These are phyloP conservation scores for Exidia glandulosa DNA, from an alignment of 768 basidiomycete genomes.

Conservation along the genomic window DNA sequence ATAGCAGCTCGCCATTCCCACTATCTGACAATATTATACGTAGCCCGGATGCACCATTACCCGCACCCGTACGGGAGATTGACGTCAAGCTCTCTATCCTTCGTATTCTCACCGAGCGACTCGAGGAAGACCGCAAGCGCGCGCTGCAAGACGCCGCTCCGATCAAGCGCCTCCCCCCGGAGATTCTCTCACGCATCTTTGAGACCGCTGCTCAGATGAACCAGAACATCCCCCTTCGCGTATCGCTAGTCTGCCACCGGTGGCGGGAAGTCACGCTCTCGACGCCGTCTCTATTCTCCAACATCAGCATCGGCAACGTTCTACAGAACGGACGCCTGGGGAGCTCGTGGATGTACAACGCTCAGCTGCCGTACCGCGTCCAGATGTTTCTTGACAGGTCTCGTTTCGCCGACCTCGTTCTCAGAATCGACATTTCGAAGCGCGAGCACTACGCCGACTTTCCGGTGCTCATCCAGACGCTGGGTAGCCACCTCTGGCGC, in stretches of 20 bases:
- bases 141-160: neutral
- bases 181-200: neutral
- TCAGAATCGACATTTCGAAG: neutral
- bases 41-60: neutral
- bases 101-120: neutral
- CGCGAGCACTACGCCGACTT: neutral
- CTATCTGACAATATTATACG: neutral
- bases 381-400: neutral
- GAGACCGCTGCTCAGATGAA: neutral
- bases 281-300: neutral
- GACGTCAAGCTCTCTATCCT: neutral
- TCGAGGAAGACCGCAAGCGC: neutral
- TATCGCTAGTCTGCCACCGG: neutral
- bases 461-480: neutral
- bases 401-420: neutral
- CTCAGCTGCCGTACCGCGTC: neutral
- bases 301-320: neutral
- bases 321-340: neutral
- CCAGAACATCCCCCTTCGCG: neutral
- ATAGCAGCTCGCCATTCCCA: neutral
- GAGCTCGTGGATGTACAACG: neutral
- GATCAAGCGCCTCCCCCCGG: neutral
- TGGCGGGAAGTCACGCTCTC: conserved; percentile 1
- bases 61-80: neutral
- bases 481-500: neutral